Percentiles rank a stretch among this genome's conserved stretches.
Conservation (phyloP, 768 basidiomycete genomes). For the Dictyophora rubrovolvata region DNA sequence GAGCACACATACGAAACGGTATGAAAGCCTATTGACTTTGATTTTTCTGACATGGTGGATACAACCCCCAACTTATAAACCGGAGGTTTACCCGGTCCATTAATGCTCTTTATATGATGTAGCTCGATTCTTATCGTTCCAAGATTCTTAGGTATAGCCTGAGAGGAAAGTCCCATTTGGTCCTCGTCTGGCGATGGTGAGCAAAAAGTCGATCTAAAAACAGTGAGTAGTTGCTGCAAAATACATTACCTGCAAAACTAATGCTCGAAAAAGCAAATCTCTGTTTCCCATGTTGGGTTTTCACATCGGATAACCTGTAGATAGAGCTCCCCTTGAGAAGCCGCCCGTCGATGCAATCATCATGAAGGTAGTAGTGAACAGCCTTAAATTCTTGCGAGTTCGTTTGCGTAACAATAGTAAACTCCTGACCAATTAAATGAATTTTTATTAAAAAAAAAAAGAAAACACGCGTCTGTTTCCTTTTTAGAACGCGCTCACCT, state of each 20-base stretch:
- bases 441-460: not conserved
- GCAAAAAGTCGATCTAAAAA: not conserved
- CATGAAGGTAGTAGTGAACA: not conserved
- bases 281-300: not conserved
- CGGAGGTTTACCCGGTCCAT: not conserved
- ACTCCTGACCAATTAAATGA: not conserved
- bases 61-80: not conserved
- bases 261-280: not conserved
- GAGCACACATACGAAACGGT: not conserved
- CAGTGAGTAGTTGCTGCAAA: not conserved
- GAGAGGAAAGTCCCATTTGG: too few relatives aligned
- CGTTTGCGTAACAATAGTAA: not conserved
- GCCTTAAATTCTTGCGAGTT: not conserved
- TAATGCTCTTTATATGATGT: not conserved
- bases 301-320: not conserved
- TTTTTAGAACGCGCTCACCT: not conserved
- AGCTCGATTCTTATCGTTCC: not conserved
- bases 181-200: too few relatives aligned
- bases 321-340: not conserved
- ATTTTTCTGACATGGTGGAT: not conserved
- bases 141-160: not conserved
- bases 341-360: not conserved
- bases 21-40: not conserved
- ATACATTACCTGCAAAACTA: not conserved
- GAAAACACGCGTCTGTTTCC: not conserved